A percentile compares a stretch with the other conserved stretches of the same genome.
Evolutionary conservation across 2,329 filamentous ascomycete species (phyloP).

Genomic region (Aureobasidium subglaciale): DNA sequence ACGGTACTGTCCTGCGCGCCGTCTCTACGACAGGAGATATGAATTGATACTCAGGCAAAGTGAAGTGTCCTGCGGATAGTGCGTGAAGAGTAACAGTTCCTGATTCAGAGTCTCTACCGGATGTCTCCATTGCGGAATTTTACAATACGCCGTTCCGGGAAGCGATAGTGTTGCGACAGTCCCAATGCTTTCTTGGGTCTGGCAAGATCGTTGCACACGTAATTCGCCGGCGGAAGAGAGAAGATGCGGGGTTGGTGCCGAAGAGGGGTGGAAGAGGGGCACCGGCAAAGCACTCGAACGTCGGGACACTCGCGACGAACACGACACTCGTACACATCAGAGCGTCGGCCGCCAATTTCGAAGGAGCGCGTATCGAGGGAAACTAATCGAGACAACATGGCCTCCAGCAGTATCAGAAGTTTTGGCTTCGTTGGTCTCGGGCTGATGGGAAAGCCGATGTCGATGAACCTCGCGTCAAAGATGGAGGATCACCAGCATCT

Average conservation of each 20-base stretch:
- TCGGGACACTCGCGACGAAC: too few relatives aligned
- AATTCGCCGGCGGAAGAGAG: too few relatives aligned
- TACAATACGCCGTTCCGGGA: too few relatives aligned
- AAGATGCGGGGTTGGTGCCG: too few relatives aligned
- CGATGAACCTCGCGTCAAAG: conserved; percentile 43
- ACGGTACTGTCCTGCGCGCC: conserved; percentile 44
- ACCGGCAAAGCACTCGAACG: too few relatives aligned
- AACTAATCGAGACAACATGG: neutral
- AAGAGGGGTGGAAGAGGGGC: too few relatives aligned
- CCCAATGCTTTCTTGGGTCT: too few relatives aligned
- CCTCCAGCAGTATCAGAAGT: neutral
- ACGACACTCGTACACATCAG: too few relatives aligned
- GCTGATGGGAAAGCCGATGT: conserved; percentile 51
- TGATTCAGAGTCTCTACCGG: neutral
- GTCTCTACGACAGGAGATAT: conserved; percentile 38
- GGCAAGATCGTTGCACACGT: too few relatives aligned
- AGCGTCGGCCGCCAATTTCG: too few relatives aligned
- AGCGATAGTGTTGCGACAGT: neutral
- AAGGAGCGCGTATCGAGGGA: too few relatives aligned
- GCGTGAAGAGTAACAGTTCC: neutral
- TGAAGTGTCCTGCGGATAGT: conserved; percentile 29
- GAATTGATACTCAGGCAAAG: conserved; percentile 42
- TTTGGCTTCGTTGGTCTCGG: conserved; percentile 49
- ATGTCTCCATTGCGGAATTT: too few relatives aligned
- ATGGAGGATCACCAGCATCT: conserved; percentile 37